These are phyloP conservation scores for Hypoxylon crocopeplum DNA, from an alignment of 495 filamentous ascomycete species.

Conservation along the genomic window DNA sequence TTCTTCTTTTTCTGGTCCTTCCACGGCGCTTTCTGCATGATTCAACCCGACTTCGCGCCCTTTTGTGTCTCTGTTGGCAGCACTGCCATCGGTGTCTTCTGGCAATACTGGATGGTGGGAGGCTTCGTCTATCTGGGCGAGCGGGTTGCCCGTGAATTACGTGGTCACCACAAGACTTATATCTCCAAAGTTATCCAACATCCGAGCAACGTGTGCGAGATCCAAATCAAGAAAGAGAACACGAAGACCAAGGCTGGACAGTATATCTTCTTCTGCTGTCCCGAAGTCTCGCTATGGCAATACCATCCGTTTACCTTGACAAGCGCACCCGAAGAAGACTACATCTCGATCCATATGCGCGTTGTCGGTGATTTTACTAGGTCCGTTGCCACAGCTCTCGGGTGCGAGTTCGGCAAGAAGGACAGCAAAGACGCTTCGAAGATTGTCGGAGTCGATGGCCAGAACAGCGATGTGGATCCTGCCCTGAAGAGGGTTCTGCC, in stretches of 20 bases:
- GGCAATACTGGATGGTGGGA: slow-evolving; percentile 81
- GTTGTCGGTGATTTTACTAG: slow-evolving; percentile 74
- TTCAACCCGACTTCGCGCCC: slow-evolving; percentile 74
- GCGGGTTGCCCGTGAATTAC: slow-evolving; percentile 71
- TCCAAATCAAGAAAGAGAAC: slow-evolving; percentile 84
- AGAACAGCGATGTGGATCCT: slow-evolving; percentile 66
- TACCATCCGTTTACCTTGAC: slow-evolving; percentile 83
- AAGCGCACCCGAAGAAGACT: slow-evolving; percentile 81
- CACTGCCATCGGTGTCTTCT: slow-evolving; percentile 73
- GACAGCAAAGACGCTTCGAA: slow-evolving; percentile 58
- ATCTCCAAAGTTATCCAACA: slow-evolving; percentile 86
- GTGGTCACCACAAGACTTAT: slow-evolving; percentile 75
- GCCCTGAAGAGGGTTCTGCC: slow-evolving; percentile 73
- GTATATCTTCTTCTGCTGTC: slow-evolving; percentile 84
- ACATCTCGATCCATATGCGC: slow-evolving; percentile 80
- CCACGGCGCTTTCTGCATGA: slow-evolving; percentile 83
- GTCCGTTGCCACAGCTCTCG: slow-evolving; percentile 66
- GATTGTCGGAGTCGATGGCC: slow-evolving; percentile 69
- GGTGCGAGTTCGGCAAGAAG: slow-evolving; percentile 71
- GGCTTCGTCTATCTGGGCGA: slow-evolving; percentile 76
- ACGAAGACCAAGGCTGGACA: slow-evolving; percentile 80
- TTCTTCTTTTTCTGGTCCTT: slow-evolving; percentile 86
- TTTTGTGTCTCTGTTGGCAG: slow-evolving; percentile 68
- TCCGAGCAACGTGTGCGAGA: slow-evolving; percentile 81
- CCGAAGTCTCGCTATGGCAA: slow-evolving; percentile 79